Conservation (phyloP, 225 moss, liverwort and hornwort genomes). For the Bryoerythrophyllum caledonicum region DNA sequence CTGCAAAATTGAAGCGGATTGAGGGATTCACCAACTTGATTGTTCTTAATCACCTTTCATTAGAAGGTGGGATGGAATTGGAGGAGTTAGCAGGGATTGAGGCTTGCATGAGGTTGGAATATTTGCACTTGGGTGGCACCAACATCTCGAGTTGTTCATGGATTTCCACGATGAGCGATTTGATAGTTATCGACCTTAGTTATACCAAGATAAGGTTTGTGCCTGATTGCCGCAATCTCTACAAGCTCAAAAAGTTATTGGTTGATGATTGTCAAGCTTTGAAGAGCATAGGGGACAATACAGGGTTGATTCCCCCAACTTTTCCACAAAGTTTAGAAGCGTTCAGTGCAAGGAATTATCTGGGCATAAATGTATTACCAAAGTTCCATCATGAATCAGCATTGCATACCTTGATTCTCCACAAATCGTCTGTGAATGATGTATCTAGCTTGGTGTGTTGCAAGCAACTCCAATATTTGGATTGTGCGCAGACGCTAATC, state of each 20-base stretch:
- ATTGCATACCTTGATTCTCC: no score
- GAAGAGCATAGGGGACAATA: no score
- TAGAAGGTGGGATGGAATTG: background rate
- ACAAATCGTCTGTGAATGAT: no score
- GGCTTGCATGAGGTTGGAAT: background rate
- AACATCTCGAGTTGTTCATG: background rate
- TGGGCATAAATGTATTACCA: no score
- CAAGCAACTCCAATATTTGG: no score
- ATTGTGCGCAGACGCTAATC: no score
- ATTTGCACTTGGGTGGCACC: background rate
- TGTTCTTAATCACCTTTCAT: accelerated
- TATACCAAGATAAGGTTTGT: background rate
- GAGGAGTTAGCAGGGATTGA: background rate
- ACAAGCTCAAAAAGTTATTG: accelerated
- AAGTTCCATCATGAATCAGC: no score
- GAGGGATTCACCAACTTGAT: background rate
- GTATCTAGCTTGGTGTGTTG: no score
- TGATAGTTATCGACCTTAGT: background rate
- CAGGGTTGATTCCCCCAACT: no score
- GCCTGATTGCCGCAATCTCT: background rate
- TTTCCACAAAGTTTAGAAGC: no score
- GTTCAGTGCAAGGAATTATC: no score
- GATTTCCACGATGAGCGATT: background rate
- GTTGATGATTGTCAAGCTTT: no score
- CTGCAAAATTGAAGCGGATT: background rate